Evolutionary conservation across 345 rosid genomes (phyloP).

Genomic region (Brassica juncea): DNA sequence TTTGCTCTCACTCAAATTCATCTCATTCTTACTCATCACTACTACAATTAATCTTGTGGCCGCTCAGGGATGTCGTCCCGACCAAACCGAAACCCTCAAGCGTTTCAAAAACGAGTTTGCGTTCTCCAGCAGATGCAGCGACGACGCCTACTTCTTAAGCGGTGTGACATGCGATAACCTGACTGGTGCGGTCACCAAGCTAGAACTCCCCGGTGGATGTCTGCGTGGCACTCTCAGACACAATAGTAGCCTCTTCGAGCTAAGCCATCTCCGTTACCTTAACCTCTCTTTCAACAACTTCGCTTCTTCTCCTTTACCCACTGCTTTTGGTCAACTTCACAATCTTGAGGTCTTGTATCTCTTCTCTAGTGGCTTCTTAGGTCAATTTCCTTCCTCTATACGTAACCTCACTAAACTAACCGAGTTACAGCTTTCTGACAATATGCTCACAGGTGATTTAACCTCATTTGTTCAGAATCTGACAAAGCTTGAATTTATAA

Average conservation of each 20-base stretch:
- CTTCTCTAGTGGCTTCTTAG: background rate
- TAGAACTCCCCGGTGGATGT: background rate
- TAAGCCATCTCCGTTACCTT: background rate
- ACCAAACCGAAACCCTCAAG: slow-evolving; percentile 19
- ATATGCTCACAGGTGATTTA: background rate
- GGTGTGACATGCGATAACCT: slow-evolving; percentile 32
- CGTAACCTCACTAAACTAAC: background rate
- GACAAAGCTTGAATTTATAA: background rate
- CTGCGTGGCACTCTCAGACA: background rate
- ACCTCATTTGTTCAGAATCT: background rate
- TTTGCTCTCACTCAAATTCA: slow-evolving; percentile 9
- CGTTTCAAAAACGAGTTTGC: slow-evolving; percentile 34
- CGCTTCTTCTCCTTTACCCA: background rate
- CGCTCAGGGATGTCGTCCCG: slow-evolving; percentile 23
- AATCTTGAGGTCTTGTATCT: slow-evolving; percentile 11
- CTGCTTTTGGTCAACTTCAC: background rate
- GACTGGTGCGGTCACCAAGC: slow-evolving; percentile 18
- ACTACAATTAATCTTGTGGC: slow-evolving; percentile 3
- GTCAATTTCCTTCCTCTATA: slow-evolving; percentile 5
- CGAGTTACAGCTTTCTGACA: background rate
- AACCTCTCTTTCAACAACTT: slow-evolving; percentile 15
- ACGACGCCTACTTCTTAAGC: background rate
- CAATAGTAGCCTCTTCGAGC: background rate
- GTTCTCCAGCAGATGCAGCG: slow-evolving; percentile 18
- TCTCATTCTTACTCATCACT: background rate